A percentile compares a stretch with the other conserved stretches of the same genome.
These are phyloP conservation scores for Melaleuca quinquenervia DNA, from an alignment of 345 rosid species.

Conservation along the genomic window DNA sequence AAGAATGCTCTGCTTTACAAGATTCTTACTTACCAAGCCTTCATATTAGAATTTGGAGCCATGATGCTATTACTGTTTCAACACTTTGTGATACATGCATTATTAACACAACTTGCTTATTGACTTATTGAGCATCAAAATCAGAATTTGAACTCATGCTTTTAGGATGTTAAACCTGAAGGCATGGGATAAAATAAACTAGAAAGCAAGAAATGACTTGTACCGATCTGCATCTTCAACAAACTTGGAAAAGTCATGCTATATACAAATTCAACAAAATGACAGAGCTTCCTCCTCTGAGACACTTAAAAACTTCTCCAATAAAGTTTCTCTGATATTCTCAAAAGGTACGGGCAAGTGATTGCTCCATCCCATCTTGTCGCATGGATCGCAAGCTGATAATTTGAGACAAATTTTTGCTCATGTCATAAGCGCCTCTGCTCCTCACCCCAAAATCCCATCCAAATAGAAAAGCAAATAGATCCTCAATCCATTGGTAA, in stretches of 20 bases:
- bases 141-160: neutral
- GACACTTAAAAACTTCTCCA: neutral
- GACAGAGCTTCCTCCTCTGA: neutral
- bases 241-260: neutral
- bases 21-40: neutral
- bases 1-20: neutral
- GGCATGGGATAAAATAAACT: neutral
- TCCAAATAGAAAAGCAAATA: neutral
- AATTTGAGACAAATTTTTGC: neutral
- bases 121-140: neutral
- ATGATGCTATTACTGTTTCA: neutral
- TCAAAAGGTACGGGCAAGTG: neutral
- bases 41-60: neutral
- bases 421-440: neutral
- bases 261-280: neutral
- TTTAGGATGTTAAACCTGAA: neutral
- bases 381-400: neutral
- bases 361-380: neutral
- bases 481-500: neutral
- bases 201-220: neutral
- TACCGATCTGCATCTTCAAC: neutral
- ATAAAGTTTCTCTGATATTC: neutral
- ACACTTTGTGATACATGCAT: neutral
- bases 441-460: neutral
- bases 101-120: neutral